Base-by-base conservation (phyloP, 2,329 filamentous ascomycete genomes). In the Aureobasidium leucospermi region DNA sequence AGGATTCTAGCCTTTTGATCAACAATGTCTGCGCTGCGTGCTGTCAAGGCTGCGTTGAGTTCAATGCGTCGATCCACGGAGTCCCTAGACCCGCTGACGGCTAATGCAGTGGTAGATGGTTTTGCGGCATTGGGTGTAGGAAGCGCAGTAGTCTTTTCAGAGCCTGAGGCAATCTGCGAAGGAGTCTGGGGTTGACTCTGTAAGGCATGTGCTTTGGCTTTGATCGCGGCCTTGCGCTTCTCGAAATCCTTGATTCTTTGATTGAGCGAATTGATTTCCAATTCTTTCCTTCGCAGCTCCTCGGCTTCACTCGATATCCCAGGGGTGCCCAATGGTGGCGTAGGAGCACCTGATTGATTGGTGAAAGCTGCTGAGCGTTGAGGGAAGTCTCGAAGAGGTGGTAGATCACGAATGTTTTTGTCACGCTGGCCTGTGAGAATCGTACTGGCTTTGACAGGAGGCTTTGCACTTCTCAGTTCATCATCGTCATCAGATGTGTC, bases 241-340 rank as follows among this genome's bases (percentile, higher is more conserved):
- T 79, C 77, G 53, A 75, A 68, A 61, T 80, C 79, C 13, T 78
- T 78, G 60, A 83, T 80, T 60, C 75, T 76, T 61, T 71, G 72
- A 49, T 74, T 76, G 72, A 80, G 74, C 29, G 69, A 71, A 61
- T 75, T 71, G 48, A 81, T 79, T 61, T 78, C 75, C 58, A 78
- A 68, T 61, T 81, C 72, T 63, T 77, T 81, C 36, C 73, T 70
- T 39, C 73, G 73, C 45, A 82, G 67, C 48, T 78, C 72, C 46
- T 77, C 76, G 47, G 67, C 65, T 10, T 65, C 77, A 66, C 64
- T 73, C 68, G 61, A 66, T 62, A 63, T 72, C 65, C 65, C 64
- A 42, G 72, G 69, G 10, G 71, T 73, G 28, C 73, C 74, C 13
- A 73, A 61, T 6, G 68, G 67, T 29, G 67, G 65, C 4, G 70